A percentile compares a stretch with the other conserved stretches of the same genome.
Evolutionary conservation across 148 eudicot genomes (phyloP).

Genomic region (Pouteria glomerata): DNA sequence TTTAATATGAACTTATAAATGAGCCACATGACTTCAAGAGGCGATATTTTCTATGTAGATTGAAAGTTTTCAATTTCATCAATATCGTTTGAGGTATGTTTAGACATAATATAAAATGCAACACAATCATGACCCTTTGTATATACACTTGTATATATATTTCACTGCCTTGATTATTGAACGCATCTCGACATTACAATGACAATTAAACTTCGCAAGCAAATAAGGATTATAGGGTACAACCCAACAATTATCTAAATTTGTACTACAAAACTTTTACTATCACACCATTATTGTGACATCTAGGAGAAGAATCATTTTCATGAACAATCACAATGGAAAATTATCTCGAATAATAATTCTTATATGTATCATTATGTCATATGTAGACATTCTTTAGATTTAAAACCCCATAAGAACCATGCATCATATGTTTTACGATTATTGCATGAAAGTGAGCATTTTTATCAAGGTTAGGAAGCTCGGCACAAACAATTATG

Average conservation of each 20-base stretch:
- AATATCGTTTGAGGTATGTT: background rate
- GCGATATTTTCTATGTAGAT: background rate
- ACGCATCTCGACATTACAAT: conserved; percentile 24
- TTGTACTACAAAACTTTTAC: too few relatives aligned
- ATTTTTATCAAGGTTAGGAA: background rate
- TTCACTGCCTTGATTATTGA: conserved; percentile 15
- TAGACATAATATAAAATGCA: too few relatives aligned
- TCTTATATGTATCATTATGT: background rate
- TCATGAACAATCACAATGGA: background rate
- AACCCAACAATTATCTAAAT: conserved; percentile 23
- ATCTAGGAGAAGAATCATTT: too few relatives aligned
- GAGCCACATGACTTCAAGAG: background rate
- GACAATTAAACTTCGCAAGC: conserved; percentile 11
- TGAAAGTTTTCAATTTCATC: background rate
- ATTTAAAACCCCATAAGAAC: background rate
- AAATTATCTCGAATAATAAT: background rate
- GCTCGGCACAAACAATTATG: background rate
- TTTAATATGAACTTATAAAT: background rate
- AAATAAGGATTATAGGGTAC: conserved; percentile 25
- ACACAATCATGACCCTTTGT: background rate
- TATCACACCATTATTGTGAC: too few relatives aligned
- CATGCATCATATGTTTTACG: background rate
- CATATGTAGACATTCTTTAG: background rate
- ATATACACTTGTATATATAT: conserved; percentile 25
- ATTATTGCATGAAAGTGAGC: background rate